phyloP scores from a whole-genome alignment of 768 basidiomycete species.

The Rhizopogon vulgaris region DNA sequence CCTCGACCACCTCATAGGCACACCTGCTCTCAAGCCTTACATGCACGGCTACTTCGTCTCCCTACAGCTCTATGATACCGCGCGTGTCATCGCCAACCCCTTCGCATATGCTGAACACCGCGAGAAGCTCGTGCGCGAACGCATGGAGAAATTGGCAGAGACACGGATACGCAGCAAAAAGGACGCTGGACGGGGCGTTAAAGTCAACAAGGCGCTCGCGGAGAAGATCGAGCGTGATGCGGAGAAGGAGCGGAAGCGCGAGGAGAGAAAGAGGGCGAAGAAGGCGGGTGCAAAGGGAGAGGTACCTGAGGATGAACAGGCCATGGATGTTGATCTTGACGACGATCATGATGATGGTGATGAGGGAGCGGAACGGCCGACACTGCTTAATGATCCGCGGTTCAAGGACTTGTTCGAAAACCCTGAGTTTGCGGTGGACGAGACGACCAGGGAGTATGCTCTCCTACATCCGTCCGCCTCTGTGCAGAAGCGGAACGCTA shows the following conservation, averaged over 20 bases:
- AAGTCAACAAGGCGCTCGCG: conserved; percentile 75
- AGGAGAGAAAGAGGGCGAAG: conserved; percentile 47
- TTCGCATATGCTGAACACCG: conserved; percentile 94
- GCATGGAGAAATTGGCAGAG: conserved; percentile 92
- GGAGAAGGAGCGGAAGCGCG: conserved; percentile 51
- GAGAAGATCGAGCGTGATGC: conserved; percentile 71
- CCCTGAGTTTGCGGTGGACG: conserved; percentile 89
- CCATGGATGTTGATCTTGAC: conserved; percentile 26
- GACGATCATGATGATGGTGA: conserved; percentile 9
- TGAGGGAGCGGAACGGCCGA: conserved; percentile 30
- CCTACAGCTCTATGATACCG: conserved; percentile 92
- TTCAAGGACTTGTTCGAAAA: conserved; percentile 90
- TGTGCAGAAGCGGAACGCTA: conserved; percentile 39
- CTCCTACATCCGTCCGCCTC: conserved; percentile 85
- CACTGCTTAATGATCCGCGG: conserved; percentile 76
- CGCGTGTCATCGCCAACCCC: conserved; percentile 92
- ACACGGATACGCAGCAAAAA: conserved; percentile 87
- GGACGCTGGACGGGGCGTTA: conserved; percentile 41
- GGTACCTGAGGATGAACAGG: conserved; percentile 16
- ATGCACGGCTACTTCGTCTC: conserved; percentile 99
- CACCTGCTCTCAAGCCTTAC: conserved; percentile 94
- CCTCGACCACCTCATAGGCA: conserved; percentile 92
- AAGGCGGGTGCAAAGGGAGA: conserved; percentile 31
- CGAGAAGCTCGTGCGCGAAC: conserved; percentile 79
- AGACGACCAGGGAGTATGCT: conserved; percentile 81